Evolutionary conservation across 140 eudicot genomes (phyloP).

Genomic region (Bidens hawaiensis): DNA sequence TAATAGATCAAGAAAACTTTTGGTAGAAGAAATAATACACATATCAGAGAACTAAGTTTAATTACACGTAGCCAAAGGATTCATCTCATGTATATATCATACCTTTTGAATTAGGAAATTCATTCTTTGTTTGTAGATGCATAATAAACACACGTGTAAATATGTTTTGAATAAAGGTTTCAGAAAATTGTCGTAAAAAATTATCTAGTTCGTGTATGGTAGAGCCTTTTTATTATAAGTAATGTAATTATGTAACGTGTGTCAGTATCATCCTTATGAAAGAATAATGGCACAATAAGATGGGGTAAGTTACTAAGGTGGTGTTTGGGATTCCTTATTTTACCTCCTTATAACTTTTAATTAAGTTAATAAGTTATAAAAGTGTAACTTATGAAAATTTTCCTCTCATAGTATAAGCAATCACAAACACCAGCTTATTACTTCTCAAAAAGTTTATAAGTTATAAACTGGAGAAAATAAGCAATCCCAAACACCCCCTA

Average conservation of each 20-base stretch:
- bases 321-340: no score
- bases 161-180: slow-evolving; percentile 4
- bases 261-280: neutral
- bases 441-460: no score
- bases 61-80: neutral
- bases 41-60: slow-evolving; percentile 10
- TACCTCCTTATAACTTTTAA: no score
- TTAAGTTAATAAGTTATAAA: no score
- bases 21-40: slow-evolving; percentile 41
- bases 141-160: slow-evolving; percentile 3
- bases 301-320: neutral
- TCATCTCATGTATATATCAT: neutral
- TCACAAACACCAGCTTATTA: no score
- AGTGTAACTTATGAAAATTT: no score
- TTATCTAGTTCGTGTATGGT: neutral
- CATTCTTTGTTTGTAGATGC: slow-evolving; percentile 6
- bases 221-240: neutral
- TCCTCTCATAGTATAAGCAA: no score
- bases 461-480: no score
- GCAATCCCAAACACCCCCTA: no score
- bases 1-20: slow-evolving; percentile 67
- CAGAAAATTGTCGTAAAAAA: slow-evolving; percentile 7
- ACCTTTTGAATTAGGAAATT: neutral
- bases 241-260: no score
- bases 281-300: neutral